Conservation (phyloP, 2,329 filamentous ascomycete genomes). For the Canariomyces notabilis region DNA sequence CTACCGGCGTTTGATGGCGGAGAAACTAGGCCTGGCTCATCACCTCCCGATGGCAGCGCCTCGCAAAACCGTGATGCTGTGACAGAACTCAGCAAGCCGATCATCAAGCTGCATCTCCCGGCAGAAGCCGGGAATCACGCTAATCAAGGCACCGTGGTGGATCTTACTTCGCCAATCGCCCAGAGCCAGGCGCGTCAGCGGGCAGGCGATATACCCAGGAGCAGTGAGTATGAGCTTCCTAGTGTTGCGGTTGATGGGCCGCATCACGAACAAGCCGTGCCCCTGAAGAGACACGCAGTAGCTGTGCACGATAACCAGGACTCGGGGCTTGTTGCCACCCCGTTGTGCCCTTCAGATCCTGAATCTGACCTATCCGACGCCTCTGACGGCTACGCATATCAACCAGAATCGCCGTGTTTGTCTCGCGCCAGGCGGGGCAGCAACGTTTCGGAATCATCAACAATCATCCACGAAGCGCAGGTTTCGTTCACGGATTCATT, state of each 20-base stretch:
- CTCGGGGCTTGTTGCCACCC: neutral
- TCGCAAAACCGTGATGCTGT: neutral
- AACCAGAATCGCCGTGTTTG: slow-evolving; percentile 16
- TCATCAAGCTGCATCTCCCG: slow-evolving; percentile 21
- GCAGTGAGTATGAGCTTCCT: slow-evolving; percentile 1
- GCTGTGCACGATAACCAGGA: neutral
- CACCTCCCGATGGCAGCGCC: neutral
- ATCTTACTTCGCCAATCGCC: neutral
- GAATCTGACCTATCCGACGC: slow-evolving; percentile 17
- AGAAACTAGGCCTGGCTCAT: neutral
- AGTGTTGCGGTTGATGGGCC: slow-evolving; percentile 4
- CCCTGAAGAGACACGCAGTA: neutral
- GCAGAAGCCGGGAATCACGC: slow-evolving; percentile 3
- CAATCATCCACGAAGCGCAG: slow-evolving; percentile 34
- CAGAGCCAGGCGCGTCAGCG: slow-evolving; percentile 1
- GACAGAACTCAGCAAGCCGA: slow-evolving; percentile 7
- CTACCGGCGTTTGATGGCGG: neutral
- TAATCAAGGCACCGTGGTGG: slow-evolving; percentile 3
- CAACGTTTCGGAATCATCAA: slow-evolving; percentile 35
- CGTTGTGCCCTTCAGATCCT: slow-evolving; percentile 3
- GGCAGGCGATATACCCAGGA: slow-evolving; percentile 1
- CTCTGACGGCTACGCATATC: slow-evolving; percentile 8
- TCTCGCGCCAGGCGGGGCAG: slow-evolving; percentile 26
- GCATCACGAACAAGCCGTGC: neutral
- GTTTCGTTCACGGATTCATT: slow-evolving; percentile 35